Evolutionary conservation across 2,329 filamentous ascomycete species (phyloP).

Genomic region (Ascochyta lentis): DNA sequence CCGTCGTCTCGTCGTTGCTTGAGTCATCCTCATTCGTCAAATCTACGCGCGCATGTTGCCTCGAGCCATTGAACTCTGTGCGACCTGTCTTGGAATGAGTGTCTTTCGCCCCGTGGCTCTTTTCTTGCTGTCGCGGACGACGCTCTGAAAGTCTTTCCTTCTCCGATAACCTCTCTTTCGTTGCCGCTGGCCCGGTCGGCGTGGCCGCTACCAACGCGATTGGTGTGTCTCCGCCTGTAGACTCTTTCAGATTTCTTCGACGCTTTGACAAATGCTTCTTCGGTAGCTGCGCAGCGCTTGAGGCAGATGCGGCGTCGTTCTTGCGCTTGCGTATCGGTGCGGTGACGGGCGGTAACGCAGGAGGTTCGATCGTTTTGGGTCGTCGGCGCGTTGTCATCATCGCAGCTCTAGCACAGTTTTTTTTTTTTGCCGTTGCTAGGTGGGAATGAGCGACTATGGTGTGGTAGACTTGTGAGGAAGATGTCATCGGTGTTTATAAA

Average conservation of each 20-base stretch:
- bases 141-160: neutral
- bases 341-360: neutral
- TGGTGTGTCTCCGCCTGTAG: neutral
- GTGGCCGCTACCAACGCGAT: neutral
- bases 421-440: neutral
- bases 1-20: conserved; percentile 1
- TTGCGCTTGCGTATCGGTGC: conserved; percentile 3
- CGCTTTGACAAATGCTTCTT: conserved; percentile 10
- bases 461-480: neutral
- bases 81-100: neutral
- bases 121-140: neutral
- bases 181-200: neutral
- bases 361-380: conserved; percentile 5
- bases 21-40: conserved; percentile 1
- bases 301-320: neutral
- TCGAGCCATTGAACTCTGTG: neutral
- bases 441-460: neutral
- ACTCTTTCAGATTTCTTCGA: conserved; percentile 8
- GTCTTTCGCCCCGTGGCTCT: neutral
- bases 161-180: neutral
- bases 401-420: neutral
- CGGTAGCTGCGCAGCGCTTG: conserved; percentile 2
- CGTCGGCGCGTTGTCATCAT: conserved; percentile 15
- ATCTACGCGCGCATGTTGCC: neutral
- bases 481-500: conserved; percentile 2